A percentile compares a stretch with the other conserved stretches of the same genome.
Conservation (phyloP, 2,329 filamentous ascomycete species). For the Claviceps paspali region DNA sequence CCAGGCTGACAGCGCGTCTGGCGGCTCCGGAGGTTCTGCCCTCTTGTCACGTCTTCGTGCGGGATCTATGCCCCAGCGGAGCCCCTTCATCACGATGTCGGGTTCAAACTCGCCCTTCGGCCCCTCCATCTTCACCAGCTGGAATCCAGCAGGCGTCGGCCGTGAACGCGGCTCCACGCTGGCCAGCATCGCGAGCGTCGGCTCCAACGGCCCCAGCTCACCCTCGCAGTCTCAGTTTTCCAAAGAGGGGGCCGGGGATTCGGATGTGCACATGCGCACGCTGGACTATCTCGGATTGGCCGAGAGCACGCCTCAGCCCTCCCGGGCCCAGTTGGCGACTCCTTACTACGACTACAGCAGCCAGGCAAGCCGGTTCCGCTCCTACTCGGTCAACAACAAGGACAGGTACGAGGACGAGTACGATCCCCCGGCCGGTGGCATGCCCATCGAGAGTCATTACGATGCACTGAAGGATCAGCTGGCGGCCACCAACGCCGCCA, state of each 20-base stretch:
- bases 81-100: slow-evolving; percentile 46
- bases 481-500: slow-evolving; percentile 50
- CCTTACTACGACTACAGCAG: slow-evolving; percentile 63
- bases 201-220: slow-evolving; percentile 79
- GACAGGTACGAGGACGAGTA: slow-evolving; percentile 89
- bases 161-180: slow-evolving; percentile 78
- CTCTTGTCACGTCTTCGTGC: slow-evolving; percentile 75
- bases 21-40: slow-evolving; percentile 51
- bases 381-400: slow-evolving; percentile 96
- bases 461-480: slow-evolving; percentile 49
- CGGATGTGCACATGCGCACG: slow-evolving; percentile 76
- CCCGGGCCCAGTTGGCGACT: slow-evolving; percentile 57
- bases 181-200: slow-evolving; percentile 67
- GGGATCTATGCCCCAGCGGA: slow-evolving; percentile 85
- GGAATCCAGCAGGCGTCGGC: slow-evolving; percentile 50
- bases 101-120: slow-evolving; percentile 59
- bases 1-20: slow-evolving; percentile 29
- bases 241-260: slow-evolving; percentile 68
- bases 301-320: slow-evolving; percentile 79
- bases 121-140: slow-evolving; percentile 78
- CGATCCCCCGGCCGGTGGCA: slow-evolving; percentile 26
- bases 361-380: slow-evolving; percentile 77
- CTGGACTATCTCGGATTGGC: slow-evolving; percentile 91
- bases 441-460: slow-evolving; percentile 40
- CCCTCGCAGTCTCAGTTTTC: slow-evolving; percentile 78